These are phyloP conservation scores for Chaetomium sp. DNA, from an alignment of 2,329 filamentous ascomycete species.

Conservation along the genomic window DNA sequence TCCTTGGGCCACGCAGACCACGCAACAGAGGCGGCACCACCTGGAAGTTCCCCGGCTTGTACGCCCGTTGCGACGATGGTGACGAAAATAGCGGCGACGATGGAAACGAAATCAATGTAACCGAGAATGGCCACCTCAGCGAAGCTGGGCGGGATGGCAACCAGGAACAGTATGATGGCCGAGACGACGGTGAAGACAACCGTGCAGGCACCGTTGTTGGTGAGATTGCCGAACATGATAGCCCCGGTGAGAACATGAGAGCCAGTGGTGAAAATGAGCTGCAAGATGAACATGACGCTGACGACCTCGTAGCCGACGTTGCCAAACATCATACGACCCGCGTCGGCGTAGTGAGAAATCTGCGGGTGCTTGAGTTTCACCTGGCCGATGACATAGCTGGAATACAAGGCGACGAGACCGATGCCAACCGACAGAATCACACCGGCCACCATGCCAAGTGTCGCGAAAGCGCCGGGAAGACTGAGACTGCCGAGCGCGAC, in stretches of 20 bases:
- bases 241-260: conserved; percentile 67
- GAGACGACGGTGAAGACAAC: conserved; percentile 41
- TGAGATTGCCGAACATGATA: conserved; percentile 61
- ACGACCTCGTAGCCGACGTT: conserved; percentile 55
- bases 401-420: conserved; percentile 36
- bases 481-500: conserved; percentile 49
- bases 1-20: conserved; percentile 43
- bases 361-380: conserved; percentile 47
- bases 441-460: conserved; percentile 44
- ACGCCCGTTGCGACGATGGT: conserved; percentile 61
- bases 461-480: conserved; percentile 46
- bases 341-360: conserved; percentile 62
- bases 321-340: conserved; percentile 56
- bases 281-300: conserved; percentile 54
- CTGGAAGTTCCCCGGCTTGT: conserved; percentile 23
- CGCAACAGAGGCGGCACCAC: conserved; percentile 23
- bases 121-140: conserved; percentile 44
- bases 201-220: conserved; percentile 45
- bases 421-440: conserved; percentile 32
- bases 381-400: conserved; percentile 35
- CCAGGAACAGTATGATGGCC: conserved; percentile 38
- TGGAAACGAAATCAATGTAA: conserved; percentile 54
- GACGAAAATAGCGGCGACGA: conserved; percentile 56
- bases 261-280: conserved; percentile 62
- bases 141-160: conserved; percentile 44